Evolutionary conservation across 164 flowering plant species (phyloP).

Genomic region (Nymphaea thermarum): DNA sequence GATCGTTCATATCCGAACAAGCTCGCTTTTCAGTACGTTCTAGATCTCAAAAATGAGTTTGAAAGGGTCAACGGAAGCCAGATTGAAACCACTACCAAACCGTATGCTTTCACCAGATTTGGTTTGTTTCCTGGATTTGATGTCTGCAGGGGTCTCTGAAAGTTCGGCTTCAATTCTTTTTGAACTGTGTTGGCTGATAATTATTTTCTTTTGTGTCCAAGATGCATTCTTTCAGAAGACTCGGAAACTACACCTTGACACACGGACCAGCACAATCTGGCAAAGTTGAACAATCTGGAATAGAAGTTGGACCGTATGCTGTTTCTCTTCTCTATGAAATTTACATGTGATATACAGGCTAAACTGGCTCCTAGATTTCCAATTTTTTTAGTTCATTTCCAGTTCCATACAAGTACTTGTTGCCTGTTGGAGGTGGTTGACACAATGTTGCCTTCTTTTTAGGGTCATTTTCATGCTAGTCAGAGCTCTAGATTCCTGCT

Average conservation of each 20-base stretch:
- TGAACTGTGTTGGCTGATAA: neutral
- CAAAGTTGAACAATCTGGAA: slow-evolving; percentile 85
- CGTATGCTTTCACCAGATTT: slow-evolving; percentile 84
- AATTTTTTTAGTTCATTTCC: neutral
- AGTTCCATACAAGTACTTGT: neutral
- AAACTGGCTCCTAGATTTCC: neutral
- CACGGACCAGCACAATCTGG: slow-evolving; percentile 75
- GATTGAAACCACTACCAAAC: slow-evolving; percentile 91
- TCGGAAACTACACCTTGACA: slow-evolving; percentile 79
- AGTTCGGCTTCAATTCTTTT: neutral
- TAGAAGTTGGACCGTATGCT: slow-evolving; percentile 90
- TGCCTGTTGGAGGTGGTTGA: neutral
- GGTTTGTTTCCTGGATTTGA: slow-evolving; percentile 19
- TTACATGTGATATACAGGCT: neutral
- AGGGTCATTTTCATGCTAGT: neutral
- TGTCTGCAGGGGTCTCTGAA: neutral
- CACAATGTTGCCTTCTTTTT: neutral
- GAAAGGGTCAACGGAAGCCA: slow-evolving; percentile 80
- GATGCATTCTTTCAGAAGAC: slow-evolving; percentile 91
- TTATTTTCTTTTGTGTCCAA: slow-evolving; percentile 14
- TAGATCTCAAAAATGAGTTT: slow-evolving; percentile 84
- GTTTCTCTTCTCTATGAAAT: neutral
- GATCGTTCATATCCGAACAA: slow-evolving; percentile 92
- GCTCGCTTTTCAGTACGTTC: slow-evolving; percentile 82
- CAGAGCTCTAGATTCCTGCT: neutral